Conservation (phyloP, 495 filamentous ascomycete genomes). For the Penicillium riverlandense region DNA sequence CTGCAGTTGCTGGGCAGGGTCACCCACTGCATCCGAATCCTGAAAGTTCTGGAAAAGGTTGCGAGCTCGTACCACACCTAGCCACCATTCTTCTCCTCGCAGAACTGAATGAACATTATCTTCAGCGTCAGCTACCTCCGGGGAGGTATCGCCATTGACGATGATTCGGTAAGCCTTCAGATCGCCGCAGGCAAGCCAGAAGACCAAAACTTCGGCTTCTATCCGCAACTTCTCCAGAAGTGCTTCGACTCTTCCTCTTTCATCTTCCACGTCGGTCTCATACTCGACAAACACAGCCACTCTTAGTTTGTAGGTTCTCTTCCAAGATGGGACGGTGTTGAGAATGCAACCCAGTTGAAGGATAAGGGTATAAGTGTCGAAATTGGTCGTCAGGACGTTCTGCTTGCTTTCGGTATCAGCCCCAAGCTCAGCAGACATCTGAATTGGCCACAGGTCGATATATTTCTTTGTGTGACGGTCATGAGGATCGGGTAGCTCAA, state of each 20-base stretch:
- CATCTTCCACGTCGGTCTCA: conserved; percentile 76
- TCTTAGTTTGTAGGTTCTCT: conserved; percentile 64
- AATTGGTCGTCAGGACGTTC: conserved; percentile 79
- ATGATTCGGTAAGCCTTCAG: conserved; percentile 70
- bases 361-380: conserved; percentile 87
- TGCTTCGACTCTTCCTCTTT: conserved; percentile 63
- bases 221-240: conserved; percentile 77
- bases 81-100: conserved; percentile 75
- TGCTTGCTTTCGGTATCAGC: conserved; percentile 51
- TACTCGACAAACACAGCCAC: conserved; percentile 87
- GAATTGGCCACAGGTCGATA: conserved; percentile 87
- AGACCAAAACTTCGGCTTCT: conserved; percentile 69
- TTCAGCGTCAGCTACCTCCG: conserved; percentile 35
- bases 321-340: conserved; percentile 77
- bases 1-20: conserved; percentile 16
- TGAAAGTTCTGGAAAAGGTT: conserved; percentile 21
- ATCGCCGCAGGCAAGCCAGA: conserved; percentile 71
- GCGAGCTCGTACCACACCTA: conserved; percentile 58
- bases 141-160: conserved; percentile 54
- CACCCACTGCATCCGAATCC: conserved; percentile 6
- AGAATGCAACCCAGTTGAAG: conserved; percentile 81
- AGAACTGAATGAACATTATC: conserved; percentile 51
- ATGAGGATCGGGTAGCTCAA: conserved; percentile 59
- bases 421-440: conserved; percentile 71
- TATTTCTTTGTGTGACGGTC: conserved; percentile 60